These are phyloP conservation scores for Kalanchoe fedtschenkoi DNA, from an alignment of 164 flowering plant genomes.

Conservation along the genomic window DNA sequence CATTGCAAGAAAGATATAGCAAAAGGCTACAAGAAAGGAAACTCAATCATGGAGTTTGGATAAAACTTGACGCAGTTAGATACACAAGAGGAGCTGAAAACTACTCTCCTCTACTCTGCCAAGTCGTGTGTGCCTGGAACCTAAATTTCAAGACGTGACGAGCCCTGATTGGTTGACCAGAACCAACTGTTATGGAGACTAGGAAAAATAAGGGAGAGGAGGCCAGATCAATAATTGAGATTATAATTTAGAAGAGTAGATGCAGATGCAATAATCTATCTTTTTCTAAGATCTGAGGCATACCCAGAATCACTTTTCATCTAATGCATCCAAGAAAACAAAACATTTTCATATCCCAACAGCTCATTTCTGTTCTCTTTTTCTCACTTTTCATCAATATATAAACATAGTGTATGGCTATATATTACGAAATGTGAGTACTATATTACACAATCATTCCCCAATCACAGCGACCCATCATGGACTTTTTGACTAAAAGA, in stretches of 20 bases:
- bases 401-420: no score
- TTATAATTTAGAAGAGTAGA: neutral
- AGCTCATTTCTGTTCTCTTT: neutral
- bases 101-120: neutral
- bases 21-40: neutral
- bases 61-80: neutral
- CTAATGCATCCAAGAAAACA: neutral
- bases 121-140: neutral
- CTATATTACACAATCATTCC: no score
- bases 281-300: neutral
- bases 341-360: neutral
- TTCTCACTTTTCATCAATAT: no score
- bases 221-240: neutral
- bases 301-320: neutral
- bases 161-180: neutral
- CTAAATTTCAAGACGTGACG: neutral
- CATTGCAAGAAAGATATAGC: constrained; percentile 3
- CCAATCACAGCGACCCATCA: no score
- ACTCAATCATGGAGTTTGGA: neutral
- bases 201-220: neutral
- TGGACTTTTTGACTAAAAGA: neutral
- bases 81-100: neutral
- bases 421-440: no score
- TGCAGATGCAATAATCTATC: constrained; percentile 3
- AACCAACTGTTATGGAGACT: neutral